Conservation (phyloP, 2,329 filamentous ascomycete genomes). For the Curvularia sp. region DNA sequence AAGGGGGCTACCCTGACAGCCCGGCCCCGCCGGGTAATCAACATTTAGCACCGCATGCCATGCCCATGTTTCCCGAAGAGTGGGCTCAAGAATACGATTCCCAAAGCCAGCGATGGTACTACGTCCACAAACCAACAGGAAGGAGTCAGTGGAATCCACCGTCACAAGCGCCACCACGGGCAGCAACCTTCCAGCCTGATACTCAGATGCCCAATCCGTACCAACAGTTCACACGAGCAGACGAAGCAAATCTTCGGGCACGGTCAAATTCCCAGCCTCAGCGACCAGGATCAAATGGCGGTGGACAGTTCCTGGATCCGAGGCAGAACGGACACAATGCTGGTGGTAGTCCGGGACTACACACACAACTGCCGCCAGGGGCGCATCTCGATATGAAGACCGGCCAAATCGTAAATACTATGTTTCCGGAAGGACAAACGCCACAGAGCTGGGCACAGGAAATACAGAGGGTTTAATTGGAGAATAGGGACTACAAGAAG, state of each 20-base stretch:
- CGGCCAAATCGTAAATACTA: constrained; percentile 21
- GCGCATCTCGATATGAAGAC: constrained; percentile 25
- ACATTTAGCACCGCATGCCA: constrained; percentile 28
- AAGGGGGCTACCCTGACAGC: constrained; percentile 10
- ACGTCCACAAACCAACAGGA: constrained; percentile 65
- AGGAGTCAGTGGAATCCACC: constrained; percentile 66
- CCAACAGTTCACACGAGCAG: neutral
- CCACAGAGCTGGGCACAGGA: constrained; percentile 12
- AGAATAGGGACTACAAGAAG: too few species aligned
- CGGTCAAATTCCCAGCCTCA: constrained; percentile 16
- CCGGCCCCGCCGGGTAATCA: constrained; percentile 13
- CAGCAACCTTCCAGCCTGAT: constrained; percentile 10
- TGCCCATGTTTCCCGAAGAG: constrained; percentile 54
- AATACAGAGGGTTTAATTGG: constrained; percentile 14
- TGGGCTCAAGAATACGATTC: constrained; percentile 70
- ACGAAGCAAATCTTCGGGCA: constrained; percentile 5
- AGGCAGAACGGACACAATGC: neutral
- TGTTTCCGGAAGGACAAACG: constrained; percentile 24
- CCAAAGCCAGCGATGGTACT: constrained; percentile 67
- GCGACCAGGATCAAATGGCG: constrained; percentile 1
- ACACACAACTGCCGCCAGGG: constrained; percentile 21
- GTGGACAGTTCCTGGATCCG: constrained; percentile 10
- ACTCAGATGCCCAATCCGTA: constrained; percentile 6
- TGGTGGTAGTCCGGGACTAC: constrained; percentile 10
- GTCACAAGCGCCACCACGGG: constrained; percentile 18